These are phyloP conservation scores for Aspergillus funiculosus DNA, from an alignment of 495 filamentous ascomycete species.

Conservation along the genomic window DNA sequence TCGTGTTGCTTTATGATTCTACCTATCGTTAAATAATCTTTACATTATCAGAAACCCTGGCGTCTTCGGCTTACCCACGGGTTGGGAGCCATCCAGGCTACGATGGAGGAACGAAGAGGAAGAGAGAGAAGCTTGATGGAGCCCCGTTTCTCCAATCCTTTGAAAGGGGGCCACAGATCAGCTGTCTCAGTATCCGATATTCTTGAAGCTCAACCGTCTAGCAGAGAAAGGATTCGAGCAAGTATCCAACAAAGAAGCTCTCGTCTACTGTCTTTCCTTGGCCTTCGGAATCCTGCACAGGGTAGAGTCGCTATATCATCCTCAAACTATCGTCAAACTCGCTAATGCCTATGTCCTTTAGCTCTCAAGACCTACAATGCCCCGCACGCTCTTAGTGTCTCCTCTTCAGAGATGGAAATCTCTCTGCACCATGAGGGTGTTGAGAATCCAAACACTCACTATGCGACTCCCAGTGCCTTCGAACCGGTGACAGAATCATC, in stretches of 20 bases:
- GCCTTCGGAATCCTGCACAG: conserved; percentile 22
- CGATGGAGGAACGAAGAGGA: background rate
- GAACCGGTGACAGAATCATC: background rate
- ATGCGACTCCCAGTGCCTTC: background rate
- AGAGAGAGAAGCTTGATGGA: background rate
- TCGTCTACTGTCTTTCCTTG: conserved; percentile 34
- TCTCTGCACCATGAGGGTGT: background rate
- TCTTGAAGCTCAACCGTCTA: conserved; percentile 4
- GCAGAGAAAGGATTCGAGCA: conserved; percentile 19
- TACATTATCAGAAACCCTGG: background rate
- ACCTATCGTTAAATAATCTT: conserved; percentile 2
- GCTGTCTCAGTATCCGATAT: conserved; percentile 25
- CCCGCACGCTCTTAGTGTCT: background rate
- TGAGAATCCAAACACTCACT: background rate
- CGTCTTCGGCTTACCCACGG: background rate
- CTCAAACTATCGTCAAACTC: background rate
- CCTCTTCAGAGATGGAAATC: background rate
- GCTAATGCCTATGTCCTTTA: background rate
- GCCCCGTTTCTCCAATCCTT: background rate
- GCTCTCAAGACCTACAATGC: background rate
- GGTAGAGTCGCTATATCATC: conserved; percentile 9
- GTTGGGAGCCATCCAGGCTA: background rate
- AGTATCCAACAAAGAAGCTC: conserved; percentile 33
- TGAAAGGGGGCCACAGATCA: conserved; percentile 11
- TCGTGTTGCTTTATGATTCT: background rate